phyloP scores from a whole-genome alignment of 2,329 filamentous ascomycete genomes.

The Teratosphaeria viscida region DNA sequence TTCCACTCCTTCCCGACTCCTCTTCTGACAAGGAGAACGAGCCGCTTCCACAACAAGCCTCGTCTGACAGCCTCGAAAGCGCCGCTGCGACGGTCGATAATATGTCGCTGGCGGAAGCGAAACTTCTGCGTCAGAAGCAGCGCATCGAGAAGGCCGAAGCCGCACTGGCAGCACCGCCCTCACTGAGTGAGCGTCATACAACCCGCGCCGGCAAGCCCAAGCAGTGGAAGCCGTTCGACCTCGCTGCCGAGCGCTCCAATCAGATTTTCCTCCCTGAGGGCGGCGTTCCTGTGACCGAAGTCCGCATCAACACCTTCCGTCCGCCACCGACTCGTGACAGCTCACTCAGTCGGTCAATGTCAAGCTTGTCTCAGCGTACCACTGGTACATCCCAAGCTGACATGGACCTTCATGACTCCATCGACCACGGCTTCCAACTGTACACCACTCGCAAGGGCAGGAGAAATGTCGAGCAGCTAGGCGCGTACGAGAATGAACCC shows the following conservation, averaged over 20 bases:
- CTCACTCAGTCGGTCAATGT: conserved; percentile 18
- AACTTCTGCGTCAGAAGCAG: conserved; percentile 23
- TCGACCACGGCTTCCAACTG: conserved; percentile 21
- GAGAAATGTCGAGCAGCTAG: conserved; percentile 8
- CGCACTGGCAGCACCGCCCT: conserved; percentile 10
- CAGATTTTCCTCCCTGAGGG: conserved; percentile 3
- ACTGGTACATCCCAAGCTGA: conserved; percentile 6
- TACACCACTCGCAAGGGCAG: conserved; percentile 17
- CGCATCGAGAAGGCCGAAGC: conserved; percentile 23
- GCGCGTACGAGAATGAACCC: conserved; percentile 18
- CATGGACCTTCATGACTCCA: conserved; percentile 13
- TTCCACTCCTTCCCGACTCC: not conserved
- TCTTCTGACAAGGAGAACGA: not conserved
- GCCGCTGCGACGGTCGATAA: not conserved
- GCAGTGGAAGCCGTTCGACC: conserved; percentile 20
- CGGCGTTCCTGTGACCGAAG: conserved; percentile 11
- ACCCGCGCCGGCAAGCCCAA: conserved; percentile 15
- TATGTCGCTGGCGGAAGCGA: conserved; percentile 18
- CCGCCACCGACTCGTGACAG: conserved; percentile 12
- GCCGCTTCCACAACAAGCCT: conserved; percentile 6
- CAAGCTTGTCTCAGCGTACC: conserved; percentile 17
- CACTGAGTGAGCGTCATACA: conserved; percentile 7
- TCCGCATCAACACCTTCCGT: conserved; percentile 23
- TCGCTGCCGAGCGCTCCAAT: conserved; percentile 6
- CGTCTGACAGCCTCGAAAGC: conserved; percentile 1